Percentiles rank a stretch among this genome's conserved stretches.
phyloP scores from a whole-genome alignment of 169 alveolate species.

The Cryptosporidium sp. region DNA sequence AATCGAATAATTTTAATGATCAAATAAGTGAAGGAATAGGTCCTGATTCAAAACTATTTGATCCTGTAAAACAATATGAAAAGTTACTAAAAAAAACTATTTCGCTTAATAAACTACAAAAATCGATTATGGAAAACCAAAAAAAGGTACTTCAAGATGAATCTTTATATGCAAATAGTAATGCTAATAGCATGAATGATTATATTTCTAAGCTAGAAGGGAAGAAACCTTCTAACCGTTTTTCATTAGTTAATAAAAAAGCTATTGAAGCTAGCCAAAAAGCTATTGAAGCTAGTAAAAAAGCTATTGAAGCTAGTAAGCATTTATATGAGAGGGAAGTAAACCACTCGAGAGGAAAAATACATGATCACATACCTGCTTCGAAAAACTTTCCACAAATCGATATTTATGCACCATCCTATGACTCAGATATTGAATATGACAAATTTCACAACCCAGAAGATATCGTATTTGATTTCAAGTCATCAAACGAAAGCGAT shows the following conservation, averaged over 20 bases:
- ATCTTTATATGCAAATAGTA: background rate
- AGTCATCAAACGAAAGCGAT: slow-evolving; percentile 11
- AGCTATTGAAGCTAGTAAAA: slow-evolving; percentile 53
- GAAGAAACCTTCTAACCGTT: background rate
- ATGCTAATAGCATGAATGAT: background rate
- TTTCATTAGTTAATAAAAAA: slow-evolving; percentile 40
- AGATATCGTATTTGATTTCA: slow-evolving; percentile 10
- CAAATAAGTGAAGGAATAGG: slow-evolving; percentile 2
- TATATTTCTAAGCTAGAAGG: slow-evolving; percentile 3
- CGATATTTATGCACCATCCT: slow-evolving; percentile 71
- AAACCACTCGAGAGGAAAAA: slow-evolving; percentile 46
- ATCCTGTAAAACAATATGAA: slow-evolving; percentile 43
- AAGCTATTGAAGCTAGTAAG: slow-evolving; percentile 45
- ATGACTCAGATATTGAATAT: slow-evolving; percentile 59
- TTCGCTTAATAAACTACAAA: slow-evolving; percentile 58
- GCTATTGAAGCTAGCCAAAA: slow-evolving; percentile 61
- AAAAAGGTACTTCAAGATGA: slow-evolving; percentile 16
- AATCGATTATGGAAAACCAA: slow-evolving; percentile 39
- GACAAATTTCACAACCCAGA: slow-evolving; percentile 36
- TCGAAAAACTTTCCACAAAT: slow-evolving; percentile 62
- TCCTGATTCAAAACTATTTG: slow-evolving; percentile 4
- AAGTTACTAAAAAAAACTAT: slow-evolving; percentile 41
- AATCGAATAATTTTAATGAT: background rate
- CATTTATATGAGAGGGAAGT: slow-evolving; percentile 22
- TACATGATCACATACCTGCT: slow-evolving; percentile 65